These are phyloP conservation scores for Mucor ambiguus DNA, from an alignment of 371 early-diverging fungal species.

Conservation along the genomic window DNA sequence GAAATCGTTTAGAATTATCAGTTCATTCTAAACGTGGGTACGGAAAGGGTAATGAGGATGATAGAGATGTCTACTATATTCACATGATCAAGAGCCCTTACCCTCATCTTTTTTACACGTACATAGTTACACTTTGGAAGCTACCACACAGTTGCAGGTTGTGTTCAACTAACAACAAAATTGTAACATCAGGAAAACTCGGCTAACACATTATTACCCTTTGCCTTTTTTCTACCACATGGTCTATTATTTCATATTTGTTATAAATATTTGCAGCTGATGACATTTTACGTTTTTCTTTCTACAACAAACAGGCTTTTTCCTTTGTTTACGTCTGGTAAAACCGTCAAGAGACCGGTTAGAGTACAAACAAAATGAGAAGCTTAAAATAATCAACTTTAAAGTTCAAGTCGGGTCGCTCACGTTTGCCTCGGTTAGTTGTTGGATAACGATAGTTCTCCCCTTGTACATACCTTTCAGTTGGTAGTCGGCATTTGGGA, in stretches of 20 bases:
- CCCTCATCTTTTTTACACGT: background rate
- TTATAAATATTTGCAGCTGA: background rate
- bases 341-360: background rate
- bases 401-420: conserved; percentile 5
- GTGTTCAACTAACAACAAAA: conserved; percentile 1
- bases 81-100: background rate
- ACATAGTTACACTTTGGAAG: background rate
- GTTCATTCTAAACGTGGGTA: background rate
- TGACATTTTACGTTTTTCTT: background rate
- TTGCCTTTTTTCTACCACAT: conserved; percentile 15
- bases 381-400: background rate
- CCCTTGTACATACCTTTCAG: background rate
- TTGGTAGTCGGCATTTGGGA: background rate
- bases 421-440: background rate
- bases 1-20: background rate
- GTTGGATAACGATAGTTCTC: background rate
- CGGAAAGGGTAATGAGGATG: background rate
- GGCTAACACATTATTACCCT: background rate
- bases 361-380: background rate
- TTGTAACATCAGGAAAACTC: conserved; percentile 6
- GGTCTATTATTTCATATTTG: background rate
- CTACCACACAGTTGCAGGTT: background rate
- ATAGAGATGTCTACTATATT: background rate
- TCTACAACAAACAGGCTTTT: background rate
- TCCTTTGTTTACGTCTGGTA: background rate